Base-by-base conservation (phyloP, 1,284 basidiomycete genomes). In the Xerocomus minutiporus region DNA sequence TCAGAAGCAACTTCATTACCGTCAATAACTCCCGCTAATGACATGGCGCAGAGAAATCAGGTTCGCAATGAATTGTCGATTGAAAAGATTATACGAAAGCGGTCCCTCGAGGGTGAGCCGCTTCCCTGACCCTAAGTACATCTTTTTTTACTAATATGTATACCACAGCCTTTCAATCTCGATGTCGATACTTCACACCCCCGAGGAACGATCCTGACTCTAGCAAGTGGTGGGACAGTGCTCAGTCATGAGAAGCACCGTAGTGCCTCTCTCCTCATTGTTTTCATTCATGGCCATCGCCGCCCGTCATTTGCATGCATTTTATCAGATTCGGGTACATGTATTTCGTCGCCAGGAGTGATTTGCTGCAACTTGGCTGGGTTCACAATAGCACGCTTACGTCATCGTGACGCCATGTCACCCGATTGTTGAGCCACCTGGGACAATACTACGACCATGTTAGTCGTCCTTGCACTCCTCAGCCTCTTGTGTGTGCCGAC, bases 121-220 rank as follows among this genome's bases (percentile, higher is more conserved):
- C 54, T 50, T 17, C 55, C 47, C 59, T 56, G 44, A 48, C 48
- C 49, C 49, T 60, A 46, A 20, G 20, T 20, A 20, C 29, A 34
- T 31, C 34, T 50, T 51, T 60, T 49, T 36, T 29, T 23, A 39
- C 51, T 68, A 46, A 63, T 57, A 46, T 53, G 53, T 53, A 55
- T 29, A 36, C 35, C 48, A 61, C 54, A 94, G 92, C 88, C 32
- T 94, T 95, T 71, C 80, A 80, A 60, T 80, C 84, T 31, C 82
- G 90, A 45, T 95, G 92, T 74, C 84, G 80, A 63, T 93, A 88
- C 71, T 95, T 93, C 68, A 72, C 77, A 45, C 88, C 88, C 2
- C 82, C 88, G 41, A 59, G 71, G 50, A 74, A 79, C 9, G 85
- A 91, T 62, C 67, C 61, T 15, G 83, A 87, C 55, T 79, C 80